A percentile compares a stretch with the other conserved stretches of the same genome.
phyloP scores from a whole-genome alignment of 1,284 basidiomycete genomes.

The Sanghuangporus baumii region DNA sequence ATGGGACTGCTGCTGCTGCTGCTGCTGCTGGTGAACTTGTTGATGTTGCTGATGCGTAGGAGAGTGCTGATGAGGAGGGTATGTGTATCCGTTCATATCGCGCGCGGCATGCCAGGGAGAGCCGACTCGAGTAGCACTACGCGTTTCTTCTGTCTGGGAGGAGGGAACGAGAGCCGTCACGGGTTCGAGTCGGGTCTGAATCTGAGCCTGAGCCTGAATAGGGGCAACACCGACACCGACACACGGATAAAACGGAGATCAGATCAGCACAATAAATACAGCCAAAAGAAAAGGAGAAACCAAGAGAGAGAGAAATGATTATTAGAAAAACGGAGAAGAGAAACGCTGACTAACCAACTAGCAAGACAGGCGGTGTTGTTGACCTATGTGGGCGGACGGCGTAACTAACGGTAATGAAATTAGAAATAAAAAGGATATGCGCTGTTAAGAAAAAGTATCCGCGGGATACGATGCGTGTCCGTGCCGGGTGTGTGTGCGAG shows the following conservation, averaged over 20 bases:
- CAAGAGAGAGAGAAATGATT: background rate
- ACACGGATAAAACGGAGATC: background rate
- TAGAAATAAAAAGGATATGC: background rate
- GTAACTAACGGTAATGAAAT: background rate
- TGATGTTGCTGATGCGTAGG: background rate
- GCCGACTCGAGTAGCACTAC: background rate
- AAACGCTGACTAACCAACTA: background rate
- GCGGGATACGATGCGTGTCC: background rate
- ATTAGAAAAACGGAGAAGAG: background rate
- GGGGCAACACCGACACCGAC: background rate
- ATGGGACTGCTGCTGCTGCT: slow-evolving; percentile 18
- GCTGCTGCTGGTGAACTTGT: slow-evolving; percentile 3
- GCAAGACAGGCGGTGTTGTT: background rate
- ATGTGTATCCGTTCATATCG: slow-evolving; percentile 13
- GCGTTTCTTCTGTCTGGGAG: background rate
- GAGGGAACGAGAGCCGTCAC: background rate
- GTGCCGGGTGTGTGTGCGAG: background rate
- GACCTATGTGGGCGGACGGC: background rate
- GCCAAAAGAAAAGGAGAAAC: background rate
- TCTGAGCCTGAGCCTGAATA: background rate
- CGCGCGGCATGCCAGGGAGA: background rate
- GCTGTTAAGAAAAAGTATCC: background rate
- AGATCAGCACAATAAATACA: background rate
- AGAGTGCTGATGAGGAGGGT: slow-evolving; percentile 8
- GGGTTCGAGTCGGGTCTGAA: background rate